Percentiles rank a stretch among this genome's conserved stretches.
Evolutionary conservation across 192 early-diverging fungal genomes (phyloP).

Genomic region (Funneliformis mosseae): DNA sequence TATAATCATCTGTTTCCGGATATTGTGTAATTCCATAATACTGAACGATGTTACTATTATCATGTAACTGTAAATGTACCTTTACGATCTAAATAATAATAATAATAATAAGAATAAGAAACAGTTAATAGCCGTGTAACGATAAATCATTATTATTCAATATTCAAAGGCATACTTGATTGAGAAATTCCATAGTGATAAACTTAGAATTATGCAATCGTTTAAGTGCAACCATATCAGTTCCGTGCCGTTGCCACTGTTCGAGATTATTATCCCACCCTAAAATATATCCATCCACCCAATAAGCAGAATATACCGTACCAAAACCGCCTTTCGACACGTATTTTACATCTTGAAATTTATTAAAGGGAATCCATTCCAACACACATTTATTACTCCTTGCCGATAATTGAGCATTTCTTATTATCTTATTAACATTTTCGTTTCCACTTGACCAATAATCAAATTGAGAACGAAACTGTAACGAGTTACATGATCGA

Average conservation of each 20-base stretch:
- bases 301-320: conserved; percentile 9
- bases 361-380: conserved; percentile 24
- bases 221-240: not conserved
- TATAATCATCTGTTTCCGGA: not conserved
- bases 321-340: conserved; percentile 9
- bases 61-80: not conserved
- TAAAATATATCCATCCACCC: conserved; percentile 1
- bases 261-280: not conserved
- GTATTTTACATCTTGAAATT: conserved; percentile 8
- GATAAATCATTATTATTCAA: too few relatives aligned
- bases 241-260: not conserved
- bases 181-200: not conserved
- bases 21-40: not conserved
- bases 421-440: not conserved
- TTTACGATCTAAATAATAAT: not conserved
- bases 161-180: not conserved
- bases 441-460: conserved; percentile 11
- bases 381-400: not conserved
- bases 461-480: not conserved
- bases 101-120: not conserved
- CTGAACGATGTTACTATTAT: not conserved
- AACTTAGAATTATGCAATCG: conserved; percentile 5
- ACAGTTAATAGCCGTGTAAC: not conserved
- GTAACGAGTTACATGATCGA: conserved; percentile 1
- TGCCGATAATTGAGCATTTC: not conserved